Conservation (phyloP, 805 yeast species). For the Lipomyces mesembrius region DNA sequence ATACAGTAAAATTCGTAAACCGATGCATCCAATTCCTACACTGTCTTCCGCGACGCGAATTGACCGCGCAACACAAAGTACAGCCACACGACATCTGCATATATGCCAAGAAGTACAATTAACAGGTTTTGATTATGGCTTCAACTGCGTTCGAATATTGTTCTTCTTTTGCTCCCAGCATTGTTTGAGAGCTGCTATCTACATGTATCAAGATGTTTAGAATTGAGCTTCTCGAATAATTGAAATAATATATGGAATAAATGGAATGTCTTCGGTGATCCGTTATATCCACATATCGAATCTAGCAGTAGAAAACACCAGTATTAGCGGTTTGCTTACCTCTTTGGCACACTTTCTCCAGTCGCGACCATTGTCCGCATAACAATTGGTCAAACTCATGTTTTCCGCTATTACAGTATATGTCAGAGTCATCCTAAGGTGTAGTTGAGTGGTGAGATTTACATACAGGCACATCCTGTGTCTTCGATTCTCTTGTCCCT, state of each 20-base stretch:
- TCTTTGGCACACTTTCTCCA: conserved; percentile 77
- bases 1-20: background rate
- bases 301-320: conserved; percentile 2
- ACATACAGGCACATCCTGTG: conserved; percentile 70
- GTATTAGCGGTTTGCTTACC: conserved; percentile 47
- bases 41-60: background rate
- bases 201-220: conserved; percentile 25
- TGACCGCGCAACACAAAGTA: background rate
- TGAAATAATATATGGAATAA: background rate
- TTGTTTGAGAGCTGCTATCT: conserved; percentile 61
- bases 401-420: conserved; percentile 58
- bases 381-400: conserved; percentile 70
- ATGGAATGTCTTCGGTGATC: background rate
- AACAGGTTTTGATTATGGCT: background rate
- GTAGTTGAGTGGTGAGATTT: background rate
- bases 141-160: conserved; percentile 49
- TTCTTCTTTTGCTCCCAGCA: conserved; percentile 69
- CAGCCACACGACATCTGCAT: background rate
- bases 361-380: conserved; percentile 72
- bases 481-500: conserved; percentile 73
- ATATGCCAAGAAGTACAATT: background rate
- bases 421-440: background rate
- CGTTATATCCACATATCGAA: background rate
- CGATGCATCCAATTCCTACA: background rate
- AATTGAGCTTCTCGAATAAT: background rate